Conservation (phyloP, 768 basidiomycete species). For the Tylopilus intermedius region DNA sequence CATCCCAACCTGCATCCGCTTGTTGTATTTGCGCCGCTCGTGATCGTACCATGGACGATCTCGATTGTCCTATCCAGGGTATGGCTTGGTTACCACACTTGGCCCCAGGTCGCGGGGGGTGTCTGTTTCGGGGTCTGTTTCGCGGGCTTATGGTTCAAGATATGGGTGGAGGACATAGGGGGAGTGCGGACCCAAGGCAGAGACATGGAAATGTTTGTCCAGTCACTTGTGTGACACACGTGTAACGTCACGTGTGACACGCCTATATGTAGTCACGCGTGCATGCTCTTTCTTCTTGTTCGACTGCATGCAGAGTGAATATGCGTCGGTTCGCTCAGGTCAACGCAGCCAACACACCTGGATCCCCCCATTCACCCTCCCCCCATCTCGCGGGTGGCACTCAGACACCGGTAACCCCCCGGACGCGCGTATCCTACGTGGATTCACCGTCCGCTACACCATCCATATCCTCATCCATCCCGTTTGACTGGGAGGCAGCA, state of each 20-base stretch:
- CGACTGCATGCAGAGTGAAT: conserved; percentile 36
- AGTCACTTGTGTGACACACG: conserved; percentile 17
- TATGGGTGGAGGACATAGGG: conserved; percentile 42
- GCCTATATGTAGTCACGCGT: conserved; percentile 18
- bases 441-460: conserved; percentile 62
- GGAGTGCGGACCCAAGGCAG: conserved; percentile 20
- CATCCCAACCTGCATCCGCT: conserved; percentile 48
- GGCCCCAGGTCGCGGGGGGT: conserved; percentile 62
- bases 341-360: conserved; percentile 36
- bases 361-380: conserved; percentile 40
- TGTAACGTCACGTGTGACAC: conserved; percentile 25
- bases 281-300: conserved; percentile 6
- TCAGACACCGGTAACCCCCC: conserved; percentile 42
- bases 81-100: conserved; percentile 75
- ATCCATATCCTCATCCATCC: conserved; percentile 68
- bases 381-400: conserved; percentile 30
- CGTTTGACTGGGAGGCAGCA: conserved; percentile 87
- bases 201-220: conserved; percentile 8
- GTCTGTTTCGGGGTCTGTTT: conserved; percentile 49
- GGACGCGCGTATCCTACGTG: conserved; percentile 47
- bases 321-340: conserved; percentile 55
- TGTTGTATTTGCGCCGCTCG: conserved; percentile 33
- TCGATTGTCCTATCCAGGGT: conserved; percentile 60
- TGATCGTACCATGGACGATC: conserved; percentile 52
- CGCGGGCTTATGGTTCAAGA: conserved; percentile 50